Base-by-base conservation (phyloP, 176 grass and related monocot species). In the Musa beccarii region DNA sequence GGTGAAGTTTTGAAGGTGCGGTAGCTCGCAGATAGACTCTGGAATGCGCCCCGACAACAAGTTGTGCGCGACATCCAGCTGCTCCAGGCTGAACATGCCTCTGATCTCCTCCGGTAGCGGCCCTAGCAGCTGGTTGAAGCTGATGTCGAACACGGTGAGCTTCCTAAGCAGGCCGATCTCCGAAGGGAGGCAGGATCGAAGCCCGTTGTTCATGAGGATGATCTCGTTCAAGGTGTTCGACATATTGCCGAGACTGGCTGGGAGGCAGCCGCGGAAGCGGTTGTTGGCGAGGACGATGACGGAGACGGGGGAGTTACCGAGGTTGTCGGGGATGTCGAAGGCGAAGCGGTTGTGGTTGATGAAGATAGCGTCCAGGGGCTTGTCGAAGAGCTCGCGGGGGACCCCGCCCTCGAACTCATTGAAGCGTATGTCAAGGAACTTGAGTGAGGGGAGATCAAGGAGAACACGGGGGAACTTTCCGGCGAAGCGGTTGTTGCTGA, bases 401-500 rank as follows among this genome's bases (percentile, higher is more conserved):
- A 99, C 90, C 52, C 9, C 9, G 50, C 95, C 95, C 59, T 99
- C 95, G 82, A 99, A 99, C 34, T 99, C 95, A 43, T 99, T 99
- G 88, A 86, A 99, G 0, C 95, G 83, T 69, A 99, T 87, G 74
- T 99, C 95, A n/a, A 99, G 84, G 84, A 86, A 99, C 43, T 88
- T 75, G 59, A 99, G 85, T 23, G 81, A 54, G 0, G 88, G 90
- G 34, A 99, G 74, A 22, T 54, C 9, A 20, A 99, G 88, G 15
- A 99, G 86, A 11, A 94, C 86, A 0, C 34, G 53, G 3, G 95
- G 95, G 82, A 99, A 99, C 21, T 59, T 19, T 0, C 95, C 95
- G n/a, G 84, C 95, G 65, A 99, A 89, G 73, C 95, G 90, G 81
- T 99, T 99, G 86, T 99, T 99, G 85, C 95, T 99, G 68, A 99